Percentiles rank a stretch among this genome's conserved stretches.
phyloP scores from a whole-genome alignment of 192 early-diverging fungal species.

The Umbelopsis isabellina region DNA sequence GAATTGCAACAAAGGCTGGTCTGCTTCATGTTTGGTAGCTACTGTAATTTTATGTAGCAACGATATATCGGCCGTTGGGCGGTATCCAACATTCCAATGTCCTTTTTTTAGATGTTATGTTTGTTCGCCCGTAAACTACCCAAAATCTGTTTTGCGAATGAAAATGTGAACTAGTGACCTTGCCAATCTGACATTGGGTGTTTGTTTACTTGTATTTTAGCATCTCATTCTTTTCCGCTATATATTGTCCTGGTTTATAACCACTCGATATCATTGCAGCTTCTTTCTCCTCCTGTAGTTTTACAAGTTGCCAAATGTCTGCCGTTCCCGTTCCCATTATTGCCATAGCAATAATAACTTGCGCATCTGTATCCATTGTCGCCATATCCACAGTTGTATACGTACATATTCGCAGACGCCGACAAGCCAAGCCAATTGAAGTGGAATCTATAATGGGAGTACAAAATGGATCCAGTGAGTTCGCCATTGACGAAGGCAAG shows the following conservation, averaged over 20 bases:
- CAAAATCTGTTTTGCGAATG: too few species aligned
- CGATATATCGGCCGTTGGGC: too few species aligned
- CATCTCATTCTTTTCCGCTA: slow-evolving; percentile 10
- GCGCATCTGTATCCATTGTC: slow-evolving; percentile 1
- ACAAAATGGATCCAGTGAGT: background rate
- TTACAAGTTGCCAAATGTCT: background rate
- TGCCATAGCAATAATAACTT: background rate
- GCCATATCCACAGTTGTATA: background rate
- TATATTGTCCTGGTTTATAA: background rate
- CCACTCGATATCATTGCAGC: background rate
- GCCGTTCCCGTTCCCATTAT: background rate
- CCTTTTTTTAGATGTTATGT: too few species aligned
- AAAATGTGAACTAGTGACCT: background rate
- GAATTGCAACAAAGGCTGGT: too few species aligned
- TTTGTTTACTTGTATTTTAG: slow-evolving; percentile 2
- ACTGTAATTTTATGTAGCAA: too few species aligned
- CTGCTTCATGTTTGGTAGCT: too few species aligned
- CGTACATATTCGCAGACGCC: background rate
- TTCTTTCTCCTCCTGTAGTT: background rate
- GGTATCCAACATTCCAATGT: too few species aligned
- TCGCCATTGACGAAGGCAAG: slow-evolving; percentile 6
- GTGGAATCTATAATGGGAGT: background rate
- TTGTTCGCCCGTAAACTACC: too few species aligned
- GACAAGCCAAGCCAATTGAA: background rate
- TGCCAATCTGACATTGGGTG: background rate